A percentile compares a stretch with the other conserved stretches of the same genome.
Conservation (phyloP, 306 rosid species). For the Ochetophila trinervis region DNA sequence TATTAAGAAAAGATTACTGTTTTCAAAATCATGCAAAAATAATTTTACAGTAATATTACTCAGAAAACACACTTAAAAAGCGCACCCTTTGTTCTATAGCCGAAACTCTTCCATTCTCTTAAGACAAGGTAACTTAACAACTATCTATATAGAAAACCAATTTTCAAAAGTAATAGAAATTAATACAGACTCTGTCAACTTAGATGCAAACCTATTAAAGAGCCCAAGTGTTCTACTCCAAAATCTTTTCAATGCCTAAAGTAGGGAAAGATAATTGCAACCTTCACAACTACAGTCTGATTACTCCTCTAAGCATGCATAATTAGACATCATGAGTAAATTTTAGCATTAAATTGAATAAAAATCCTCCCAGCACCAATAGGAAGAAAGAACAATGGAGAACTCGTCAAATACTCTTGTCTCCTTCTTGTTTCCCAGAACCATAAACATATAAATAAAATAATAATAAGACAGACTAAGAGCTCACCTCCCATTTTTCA, state of each 20-base stretch:
- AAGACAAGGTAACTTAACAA: background rate
- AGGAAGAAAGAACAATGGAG: background rate
- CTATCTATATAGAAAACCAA: background rate
- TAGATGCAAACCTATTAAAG: background rate
- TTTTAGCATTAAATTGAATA: background rate
- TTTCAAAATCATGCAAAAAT: background rate
- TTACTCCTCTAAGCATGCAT: too few relatives aligned
- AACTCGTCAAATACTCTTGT: background rate
- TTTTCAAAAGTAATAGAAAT: background rate
- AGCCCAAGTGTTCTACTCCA: background rate
- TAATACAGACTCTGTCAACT: background rate
- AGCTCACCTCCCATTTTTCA: slow-evolving; percentile 79
- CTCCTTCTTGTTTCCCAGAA: background rate
- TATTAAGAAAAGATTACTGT: slow-evolving; percentile 3
- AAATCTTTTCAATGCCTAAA: too few relatives aligned
- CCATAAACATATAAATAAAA: background rate
- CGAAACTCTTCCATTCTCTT: background rate
- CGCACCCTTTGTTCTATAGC: background rate
- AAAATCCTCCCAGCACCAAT: background rate
- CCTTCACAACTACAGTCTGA: too few relatives aligned
- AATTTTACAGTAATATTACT: too few relatives aligned
- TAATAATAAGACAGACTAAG: slow-evolving; percentile 10
- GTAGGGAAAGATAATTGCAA: too few relatives aligned
- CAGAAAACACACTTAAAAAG: background rate
- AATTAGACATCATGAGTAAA: too few relatives aligned